phyloP scores from a whole-genome alignment of 2,329 filamentous ascomycete species.

The Talaromyces sp. region DNA sequence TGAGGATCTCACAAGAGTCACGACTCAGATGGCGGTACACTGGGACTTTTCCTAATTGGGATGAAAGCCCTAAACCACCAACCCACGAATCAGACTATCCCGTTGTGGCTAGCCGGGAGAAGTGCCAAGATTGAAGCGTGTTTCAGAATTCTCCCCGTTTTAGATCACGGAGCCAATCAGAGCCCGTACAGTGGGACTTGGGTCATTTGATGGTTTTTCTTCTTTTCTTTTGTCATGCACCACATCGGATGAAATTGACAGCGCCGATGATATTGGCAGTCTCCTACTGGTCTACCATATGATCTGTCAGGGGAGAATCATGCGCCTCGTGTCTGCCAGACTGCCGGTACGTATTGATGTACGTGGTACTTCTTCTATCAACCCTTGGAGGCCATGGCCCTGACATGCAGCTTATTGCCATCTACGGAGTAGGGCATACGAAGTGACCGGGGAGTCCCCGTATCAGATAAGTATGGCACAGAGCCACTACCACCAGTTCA shows the following conservation, averaged over 20 bases:
- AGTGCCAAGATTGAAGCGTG: neutral
- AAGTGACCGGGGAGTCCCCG: neutral
- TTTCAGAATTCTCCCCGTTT: conserved; percentile 9
- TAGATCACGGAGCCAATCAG: neutral
- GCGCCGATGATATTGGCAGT: neutral
- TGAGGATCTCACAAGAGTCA: neutral
- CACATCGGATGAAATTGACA: neutral
- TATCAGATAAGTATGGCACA: neutral
- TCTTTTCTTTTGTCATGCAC: neutral
- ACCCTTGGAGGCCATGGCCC: neutral
- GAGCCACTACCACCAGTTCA: conserved; percentile 5
- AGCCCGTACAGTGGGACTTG: neutral
- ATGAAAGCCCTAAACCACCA: conserved; percentile 4
- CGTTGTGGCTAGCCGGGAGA: neutral
- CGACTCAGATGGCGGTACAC: neutral
- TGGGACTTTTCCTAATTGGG: neutral
- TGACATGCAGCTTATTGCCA: neutral
- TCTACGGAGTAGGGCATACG: neutral
- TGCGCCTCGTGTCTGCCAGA: neutral
- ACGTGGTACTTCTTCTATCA: neutral
- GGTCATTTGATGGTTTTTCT: neutral
- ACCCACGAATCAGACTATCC: neutral
- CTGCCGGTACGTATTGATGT: neutral
- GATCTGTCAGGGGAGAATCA: neutral
- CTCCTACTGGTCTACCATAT: neutral